Base-by-base conservation (phyloP, 305 asterid species). In the Solanum hybrid region DNA sequence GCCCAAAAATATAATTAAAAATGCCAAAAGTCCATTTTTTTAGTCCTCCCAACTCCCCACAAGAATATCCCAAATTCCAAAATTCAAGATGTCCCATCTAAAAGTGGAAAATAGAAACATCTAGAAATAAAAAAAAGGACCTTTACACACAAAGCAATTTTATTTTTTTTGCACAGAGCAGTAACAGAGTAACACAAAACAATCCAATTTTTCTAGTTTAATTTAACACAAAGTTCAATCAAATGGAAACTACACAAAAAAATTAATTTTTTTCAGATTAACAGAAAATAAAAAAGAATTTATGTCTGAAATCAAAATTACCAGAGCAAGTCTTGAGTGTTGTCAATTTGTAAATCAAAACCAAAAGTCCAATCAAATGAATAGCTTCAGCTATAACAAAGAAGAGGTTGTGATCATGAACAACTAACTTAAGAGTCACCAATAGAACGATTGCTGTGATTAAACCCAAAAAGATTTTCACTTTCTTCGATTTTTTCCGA, bases 241-340 rank as follows among this genome's bases (percentile, higher is more conserved):
- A 80, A 80, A 36, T 24, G 86, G 35, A 39, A 80, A 37, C n/a
- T 24, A 39, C n/a, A 37, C 24, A 14, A 26, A 24, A 80, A 4
- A 14, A 40, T 3, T 24, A 39, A 0, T 11, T 34, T 22, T 35
- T 80, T 84, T 5, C 79, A 39, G 26, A 39, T 73, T 26, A 69
- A 16, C 64, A 22, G 81, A 74, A 78, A 71, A 24, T n/a, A 69
- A 35, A 64, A 6, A 61, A 4, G 22, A 34, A 73, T 51, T 4
- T 28, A n/a, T 4, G 33, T 8, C 8, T 35, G 10, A 77, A 85
- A 28, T 73, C 0, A 73, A 28, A 31, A 20, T 88, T 92, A 97
- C 98, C 98, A 34, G 98, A 95, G 91, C 98, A 97, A 79, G 97
- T 95, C 89, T 94, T 96, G 73, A 90, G 94, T 5, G 95, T 95